Base-by-base conservation (phyloP, 2,329 filamentous ascomycete genomes). In the Fusarium haematococcum region DNA sequence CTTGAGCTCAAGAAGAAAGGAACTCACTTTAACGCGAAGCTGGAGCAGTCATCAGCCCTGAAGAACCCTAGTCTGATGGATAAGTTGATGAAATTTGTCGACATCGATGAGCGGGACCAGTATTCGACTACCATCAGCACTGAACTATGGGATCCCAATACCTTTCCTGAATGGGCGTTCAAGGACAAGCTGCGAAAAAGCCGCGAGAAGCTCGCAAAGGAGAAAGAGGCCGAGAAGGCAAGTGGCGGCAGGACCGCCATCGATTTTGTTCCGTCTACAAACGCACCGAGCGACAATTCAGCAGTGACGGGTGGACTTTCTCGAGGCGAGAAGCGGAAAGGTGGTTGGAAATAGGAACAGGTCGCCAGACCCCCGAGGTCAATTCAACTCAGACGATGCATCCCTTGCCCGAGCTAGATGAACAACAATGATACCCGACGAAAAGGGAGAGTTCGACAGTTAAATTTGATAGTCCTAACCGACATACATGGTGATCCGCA, bases 1-100 rank as follows among this genome's bases (percentile, higher is more conserved):
- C 88, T 96, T 1, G 87, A 90, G 54, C 87, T 96, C n/a, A 97
- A 97, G 84, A 91, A 90, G 78, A 90, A 92, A 72, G 92, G 92
- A 6, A 87, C 91, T 18, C 94, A 97, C 82, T 96, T 96, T 86
- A 95, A 97, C 81, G 86, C 91, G 76, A 91, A 93, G 70, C 85
- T 97, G 10, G 89, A 92, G 39, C 87, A 88, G 67, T 93, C 92
- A 0, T 83, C 89, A 1, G 90, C 92, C 9, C 84, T 95, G 68
- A 89, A 90, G 61, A 96, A 96, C 79, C 94, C 94, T 3, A 89
- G 88, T 48, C 84, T 95, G 63, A 89, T 91, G 82, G 90, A 93
- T 71, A 95, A 94, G 83, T 85, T 96, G 65, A 87, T 95, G 84
- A 87, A 86, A 27, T 95, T 94, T 83, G 91, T 92, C 10, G 85